phyloP scores from a whole-genome alignment of 257 asterid genomes.

The Ajuga chamaepitys region DNA sequence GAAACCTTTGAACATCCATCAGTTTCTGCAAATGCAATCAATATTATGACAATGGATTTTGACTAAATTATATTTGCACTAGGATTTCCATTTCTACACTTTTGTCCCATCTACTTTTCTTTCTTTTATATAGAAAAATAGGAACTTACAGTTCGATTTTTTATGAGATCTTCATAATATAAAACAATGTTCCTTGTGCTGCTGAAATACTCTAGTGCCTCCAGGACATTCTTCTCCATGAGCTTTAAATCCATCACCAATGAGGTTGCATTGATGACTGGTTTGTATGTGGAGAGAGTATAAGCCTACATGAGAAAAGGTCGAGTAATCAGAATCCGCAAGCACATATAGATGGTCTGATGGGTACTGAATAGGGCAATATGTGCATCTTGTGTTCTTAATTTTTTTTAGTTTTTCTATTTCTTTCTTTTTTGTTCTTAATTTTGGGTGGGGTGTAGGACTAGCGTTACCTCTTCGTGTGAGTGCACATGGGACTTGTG shows the following conservation, averaged over 20 bases:
- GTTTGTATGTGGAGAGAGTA: slow-evolving; percentile 72
- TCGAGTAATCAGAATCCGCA: background rate
- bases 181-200: slow-evolving; percentile 64
- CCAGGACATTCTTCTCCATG: slow-evolving; percentile 51
- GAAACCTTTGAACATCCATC: slow-evolving; percentile 58
- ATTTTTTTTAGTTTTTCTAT: too few relatives aligned
- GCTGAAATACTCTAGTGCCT: slow-evolving; percentile 54
- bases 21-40: slow-evolving; percentile 45
- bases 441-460: too few relatives aligned
- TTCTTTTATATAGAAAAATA: background rate
- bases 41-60: too few relatives aligned
- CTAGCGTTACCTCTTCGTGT: slow-evolving; percentile 45
- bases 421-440: too few relatives aligned
- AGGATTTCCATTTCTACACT: too few relatives aligned
- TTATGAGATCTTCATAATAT: slow-evolving; percentile 80
- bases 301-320: slow-evolving; percentile 46
- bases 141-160: slow-evolving; percentile 58
- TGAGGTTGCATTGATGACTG: slow-evolving; percentile 48
- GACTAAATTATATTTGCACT: too few relatives aligned
- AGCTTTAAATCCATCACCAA: slow-evolving; percentile 46
- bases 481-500: slow-evolving; percentile 85
- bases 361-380: background rate
- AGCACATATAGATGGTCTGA: background rate
- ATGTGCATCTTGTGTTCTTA: too few relatives aligned
- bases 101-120: too few relatives aligned